Evolutionary conservation across 129 eudicot genomes (phyloP), one percentile per base, ranked within the genome.

Genomic region (Centrapalus pauciflorus): DNA sequence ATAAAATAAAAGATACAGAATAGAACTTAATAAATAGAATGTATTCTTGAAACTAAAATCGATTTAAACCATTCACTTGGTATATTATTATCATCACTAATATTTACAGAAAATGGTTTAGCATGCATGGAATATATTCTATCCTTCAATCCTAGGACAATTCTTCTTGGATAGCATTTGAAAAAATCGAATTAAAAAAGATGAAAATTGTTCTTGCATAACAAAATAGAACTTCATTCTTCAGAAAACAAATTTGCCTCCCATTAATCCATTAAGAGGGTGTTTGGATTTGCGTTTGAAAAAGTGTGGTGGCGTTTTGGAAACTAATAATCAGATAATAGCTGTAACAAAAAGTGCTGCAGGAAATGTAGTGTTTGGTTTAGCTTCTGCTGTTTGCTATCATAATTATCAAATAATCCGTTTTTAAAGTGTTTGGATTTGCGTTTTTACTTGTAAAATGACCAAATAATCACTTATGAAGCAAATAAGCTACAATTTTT

Each of bases 161-260:
- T 30, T 43, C 67, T 29, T 74, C 41, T 55, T 28, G 35, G 79
- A 74, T 45, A 55, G 66, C 17, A 20, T 56, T 66, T 66, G 30
- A 65, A 65, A 65, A 65, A 50, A 56, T 57, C 6, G 28, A 43
- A 27, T 32, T 16, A 55, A 40, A 55, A 40, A 65, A 74, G 60
- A 30, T 23, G 32, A 67, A 64, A 46, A n/a, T n/a, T 66, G 73
- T 58, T 56, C 73, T 65, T 41, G 52, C 73, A 55, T 41, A 55
- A 64, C 33, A 33, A 51, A 52, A 13, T 29, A 43, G 72, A 73
- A 73, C 57, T 64, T 38, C 78, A 56, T 74, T 55, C 79, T 74
- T 41, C 17, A 25, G 43, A 66, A 25, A 27, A n/a, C n/a, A n/a
- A n/a, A 25, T 13, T 46, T 66, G 67, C 52, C 49, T 43, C 23